phyloP scores from a whole-genome alignment of 2,329 filamentous ascomycete genomes.

The Penicillium sp. region DNA sequence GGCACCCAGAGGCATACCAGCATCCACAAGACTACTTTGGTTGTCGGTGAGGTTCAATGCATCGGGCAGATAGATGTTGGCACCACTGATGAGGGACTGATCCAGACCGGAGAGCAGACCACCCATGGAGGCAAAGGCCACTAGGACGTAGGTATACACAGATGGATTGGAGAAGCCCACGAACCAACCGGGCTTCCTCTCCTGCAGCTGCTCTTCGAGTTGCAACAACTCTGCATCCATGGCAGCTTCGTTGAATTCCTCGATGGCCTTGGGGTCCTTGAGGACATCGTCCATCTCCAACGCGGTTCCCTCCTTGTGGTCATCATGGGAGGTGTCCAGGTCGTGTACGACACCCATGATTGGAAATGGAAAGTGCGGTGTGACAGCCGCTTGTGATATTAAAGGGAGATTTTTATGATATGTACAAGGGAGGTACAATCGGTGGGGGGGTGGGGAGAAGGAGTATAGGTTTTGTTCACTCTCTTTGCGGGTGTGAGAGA shows the following conservation, averaged over 20 bases:
- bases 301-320: too few relatives aligned
- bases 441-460: too few relatives aligned
- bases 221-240: conserved; percentile 27
- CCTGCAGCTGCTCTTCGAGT: conserved; percentile 25
- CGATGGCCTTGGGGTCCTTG: conserved; percentile 17
- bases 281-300: conserved; percentile 24
- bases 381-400: too few relatives aligned
- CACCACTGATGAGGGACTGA: conserved; percentile 63
- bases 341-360: too few relatives aligned
- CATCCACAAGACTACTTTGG: conserved; percentile 59
- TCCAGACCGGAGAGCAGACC: conserved; percentile 64
- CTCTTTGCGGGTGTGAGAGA: too few relatives aligned
- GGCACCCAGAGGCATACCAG: conserved; percentile 63
- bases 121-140: conserved; percentile 66
- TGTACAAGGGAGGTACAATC: too few relatives aligned
- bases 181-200: conserved; percentile 10
- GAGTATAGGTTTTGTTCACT: too few relatives aligned
- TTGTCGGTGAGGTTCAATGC: conserved; percentile 54
- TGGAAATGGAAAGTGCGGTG: too few relatives aligned
- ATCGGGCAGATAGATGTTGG: conserved; percentile 53
- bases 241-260: conserved; percentile 24
- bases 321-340: too few relatives aligned
- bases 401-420: too few relatives aligned
- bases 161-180: conserved; percentile 54
- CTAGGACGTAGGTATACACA: conserved; percentile 59